phyloP scores from a whole-genome alignment of 1,139 yeast genomes.

The Hansenula anomala region DNA sequence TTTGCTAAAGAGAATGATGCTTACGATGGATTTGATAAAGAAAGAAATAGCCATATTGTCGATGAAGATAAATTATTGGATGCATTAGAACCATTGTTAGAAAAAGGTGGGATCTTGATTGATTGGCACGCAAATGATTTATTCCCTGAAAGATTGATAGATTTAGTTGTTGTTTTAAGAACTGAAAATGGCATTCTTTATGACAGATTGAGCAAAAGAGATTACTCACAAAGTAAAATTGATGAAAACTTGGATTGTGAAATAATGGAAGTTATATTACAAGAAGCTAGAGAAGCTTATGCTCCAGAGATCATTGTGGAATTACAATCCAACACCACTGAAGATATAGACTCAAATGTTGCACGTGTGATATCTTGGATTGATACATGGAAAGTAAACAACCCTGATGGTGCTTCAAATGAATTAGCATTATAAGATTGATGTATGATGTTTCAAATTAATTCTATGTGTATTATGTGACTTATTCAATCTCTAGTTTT shows the following conservation, averaged over 20 bases:
- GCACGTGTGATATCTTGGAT: slow-evolving; percentile 74
- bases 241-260: slow-evolving; percentile 95
- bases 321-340: slow-evolving; percentile 63
- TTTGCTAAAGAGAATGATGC: slow-evolving; percentile 75
- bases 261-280: slow-evolving; percentile 87
- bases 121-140: slow-evolving; percentile 99
- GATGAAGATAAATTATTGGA: slow-evolving; percentile 90
- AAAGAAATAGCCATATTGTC: slow-evolving; percentile 79
- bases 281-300: slow-evolving; percentile 83
- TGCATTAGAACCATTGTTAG: slow-evolving; percentile 70
- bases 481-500: slow-evolving; percentile 4
- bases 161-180: slow-evolving; percentile 82
- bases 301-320: slow-evolving; percentile 79
- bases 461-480: slow-evolving; percentile 4
- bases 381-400: slow-evolving; percentile 57
- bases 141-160: slow-evolving; percentile 90
- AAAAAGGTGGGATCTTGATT: slow-evolving; percentile 77
- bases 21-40: slow-evolving; percentile 81
- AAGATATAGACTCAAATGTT: slow-evolving; percentile 76
- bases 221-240: slow-evolving; percentile 73
- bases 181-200: slow-evolving; percentile 68
- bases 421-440: too few species aligned
- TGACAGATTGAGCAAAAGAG: slow-evolving; percentile 71
- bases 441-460: too few species aligned
- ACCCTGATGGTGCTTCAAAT: slow-evolving; percentile 41